phyloP scores from a whole-genome alignment of 139 green algal species.

The Chloropicon primus region DNA sequence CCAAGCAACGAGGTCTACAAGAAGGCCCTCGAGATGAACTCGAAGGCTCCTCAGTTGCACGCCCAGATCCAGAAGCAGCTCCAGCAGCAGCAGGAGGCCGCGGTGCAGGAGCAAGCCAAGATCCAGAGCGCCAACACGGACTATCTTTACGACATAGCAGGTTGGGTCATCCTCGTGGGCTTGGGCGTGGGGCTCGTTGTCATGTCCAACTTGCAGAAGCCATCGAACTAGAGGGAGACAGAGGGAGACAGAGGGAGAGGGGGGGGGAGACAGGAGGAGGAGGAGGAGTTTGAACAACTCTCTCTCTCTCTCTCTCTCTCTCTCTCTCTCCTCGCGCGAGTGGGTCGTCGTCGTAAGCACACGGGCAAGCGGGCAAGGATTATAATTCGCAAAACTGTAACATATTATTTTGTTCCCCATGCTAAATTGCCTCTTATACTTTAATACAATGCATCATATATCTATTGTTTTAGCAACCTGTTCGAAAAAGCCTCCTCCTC shows the following conservation, averaged over 20 bases:
- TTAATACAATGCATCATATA: too few species aligned
- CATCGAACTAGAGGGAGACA: not conserved
- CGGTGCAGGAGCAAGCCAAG: constrained; percentile 15
- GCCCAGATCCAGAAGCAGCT: constrained; percentile 77
- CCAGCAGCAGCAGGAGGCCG: constrained; percentile 17
- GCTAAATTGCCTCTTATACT: too few species aligned
- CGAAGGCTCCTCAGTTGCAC: constrained; percentile 77
- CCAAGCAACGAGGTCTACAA: constrained; percentile 82
- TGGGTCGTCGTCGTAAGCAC: too few species aligned
- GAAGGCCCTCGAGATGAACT: constrained; percentile 86
- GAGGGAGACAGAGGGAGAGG: not conserved
- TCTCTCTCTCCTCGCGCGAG: too few species aligned
- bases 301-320: too few species aligned
- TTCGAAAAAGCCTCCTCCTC: too few species aligned
- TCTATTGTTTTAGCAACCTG: too few species aligned
- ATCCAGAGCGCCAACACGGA: not conserved
- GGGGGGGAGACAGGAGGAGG: not conserved
- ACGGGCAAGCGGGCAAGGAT: too few species aligned
- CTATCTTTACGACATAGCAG: constrained; percentile 25
- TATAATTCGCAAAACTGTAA: too few species aligned
- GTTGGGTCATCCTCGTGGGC: constrained; percentile 21
- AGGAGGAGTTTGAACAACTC: too few species aligned
- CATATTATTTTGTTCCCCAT: too few species aligned
- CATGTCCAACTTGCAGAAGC: constrained; percentile 11
- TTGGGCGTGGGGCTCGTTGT: constrained; percentile 19